Evolutionary conservation across 2,329 filamentous ascomycete genomes (phyloP), one percentile per base, ranked within the genome.

Genomic region (Epichloe gansuensis): DNA sequence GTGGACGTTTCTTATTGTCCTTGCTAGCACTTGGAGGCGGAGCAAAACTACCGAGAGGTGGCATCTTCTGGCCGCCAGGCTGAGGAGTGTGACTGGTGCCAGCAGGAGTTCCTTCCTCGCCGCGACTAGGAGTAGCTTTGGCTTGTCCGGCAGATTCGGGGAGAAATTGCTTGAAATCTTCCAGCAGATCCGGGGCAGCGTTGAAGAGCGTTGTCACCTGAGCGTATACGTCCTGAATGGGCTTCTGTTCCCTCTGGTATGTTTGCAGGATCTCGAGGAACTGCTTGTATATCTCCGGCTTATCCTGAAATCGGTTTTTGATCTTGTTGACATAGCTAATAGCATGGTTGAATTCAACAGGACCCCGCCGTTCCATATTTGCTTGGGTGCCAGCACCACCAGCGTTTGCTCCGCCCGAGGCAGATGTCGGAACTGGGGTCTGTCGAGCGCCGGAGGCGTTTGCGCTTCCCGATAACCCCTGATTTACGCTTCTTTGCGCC

Each of bases 311-410:
- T 44, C 93, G 91, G 65, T 97, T 98, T 89, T 98, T 98, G 63
- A 98, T 98, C 72, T 98, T 98, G 66, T 98, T 98, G 51, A 98
- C 93, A 63, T 98, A 98, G 66, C 90, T 97, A 57, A 98, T 98
- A 0, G 93, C 93, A 70, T 98, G 93, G 65, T 98, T 98, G 68
- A 98, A 98, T 64, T 98, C 93, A 17, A 98, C 93, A 1, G 93
- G 93, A 0, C 90, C 91, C 52, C 90, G 82, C 64, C 93, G 94
- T 67, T 94, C 90, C 65, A 87, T 71, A 68, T 77, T 71, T 67
- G 78, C 71, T 69, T 84, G 68, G 68, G 80, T 71, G 59, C 74
- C 71, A 23, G 75, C 76, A 55, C 75, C 76, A 55, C 75, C 74
- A 44, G 80, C 81, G 60, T 84, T 87, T 53, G 84, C 65, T 35